Conservation (phyloP, 108 stramenopile genomes). For the Heterococcus sp. region DNA sequence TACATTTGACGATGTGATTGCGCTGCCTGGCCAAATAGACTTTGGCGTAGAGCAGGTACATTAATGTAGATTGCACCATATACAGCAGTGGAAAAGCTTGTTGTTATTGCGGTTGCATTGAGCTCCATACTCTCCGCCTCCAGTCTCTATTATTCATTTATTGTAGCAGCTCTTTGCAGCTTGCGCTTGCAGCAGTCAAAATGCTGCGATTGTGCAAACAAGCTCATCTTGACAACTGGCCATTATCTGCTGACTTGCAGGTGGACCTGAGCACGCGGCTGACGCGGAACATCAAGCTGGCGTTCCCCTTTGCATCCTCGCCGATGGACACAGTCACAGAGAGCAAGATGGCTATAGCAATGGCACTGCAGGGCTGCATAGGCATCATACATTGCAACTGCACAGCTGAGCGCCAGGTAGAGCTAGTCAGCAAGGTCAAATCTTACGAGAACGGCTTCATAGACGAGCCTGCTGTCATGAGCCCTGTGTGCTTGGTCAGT, state of each 20-base stretch:
- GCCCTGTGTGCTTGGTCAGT: slow-evolving; percentile 76
- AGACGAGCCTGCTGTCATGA: slow-evolving; percentile 86
- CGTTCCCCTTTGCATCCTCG: slow-evolving; percentile 88
- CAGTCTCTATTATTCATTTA: too few relatives aligned
- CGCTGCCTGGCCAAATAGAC: slow-evolving; percentile 92
- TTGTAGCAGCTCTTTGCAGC: too few relatives aligned
- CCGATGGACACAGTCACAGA: slow-evolving; percentile 98
- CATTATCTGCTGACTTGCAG: too few relatives aligned
- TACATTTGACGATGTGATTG: slow-evolving; percentile 96
- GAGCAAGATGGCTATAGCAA: slow-evolving; percentile 91
- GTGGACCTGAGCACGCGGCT: slow-evolving; percentile 85
- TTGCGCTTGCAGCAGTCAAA: too few relatives aligned
- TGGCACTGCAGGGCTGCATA: slow-evolving; percentile 97
- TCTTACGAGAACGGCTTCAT: slow-evolving; percentile 99
- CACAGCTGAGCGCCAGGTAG: slow-evolving; percentile 65
- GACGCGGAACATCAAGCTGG: slow-evolving; percentile 66
- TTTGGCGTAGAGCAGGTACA: slow-evolving; percentile 80
- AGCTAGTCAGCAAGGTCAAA: slow-evolving; percentile 73
- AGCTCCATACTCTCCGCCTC: too few relatives aligned
- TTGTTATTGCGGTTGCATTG: too few relatives aligned
- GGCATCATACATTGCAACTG: slow-evolving; percentile 98
- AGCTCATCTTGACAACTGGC: too few relatives aligned
- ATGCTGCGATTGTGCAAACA: too few relatives aligned
- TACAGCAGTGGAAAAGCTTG: too few relatives aligned
- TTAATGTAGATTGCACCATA: too few relatives aligned